Base-by-base conservation (phyloP, 2,329 filamentous ascomycete genomes). In the Xylaria sp. region DNA sequence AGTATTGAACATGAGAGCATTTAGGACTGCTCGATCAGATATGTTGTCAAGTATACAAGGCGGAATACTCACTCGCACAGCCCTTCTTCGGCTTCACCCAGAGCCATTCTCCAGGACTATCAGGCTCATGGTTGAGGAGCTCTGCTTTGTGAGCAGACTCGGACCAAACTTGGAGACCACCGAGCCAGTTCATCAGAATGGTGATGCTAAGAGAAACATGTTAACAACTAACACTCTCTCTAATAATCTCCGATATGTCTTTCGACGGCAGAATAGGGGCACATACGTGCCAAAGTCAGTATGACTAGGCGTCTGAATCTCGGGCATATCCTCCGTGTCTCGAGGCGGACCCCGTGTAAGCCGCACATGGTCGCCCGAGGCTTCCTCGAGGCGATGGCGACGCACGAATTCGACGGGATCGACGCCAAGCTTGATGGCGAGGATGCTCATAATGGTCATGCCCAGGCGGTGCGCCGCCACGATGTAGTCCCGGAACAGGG, bases 101-200 rank as follows among this genome's bases (percentile, higher is more conserved):
- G 5, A 72, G 61, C 75, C 74, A 76, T 49, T 69, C 65, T 23
- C 70, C 70, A 3, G 68, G 65, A 1, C 59, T 61, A 53, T 70
- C 67, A 44, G 70, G 69, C 52, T 71, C 64, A 13, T 65, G 62
- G 23, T 67, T 58, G 39, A 59, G 57, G 7, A 71, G 60, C 19
- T 63, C 56, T 2, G 68, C 70, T 44, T 61, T 65, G 18, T 69
- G 68, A 11, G 69, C 57, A 2, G 70, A 71, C 48, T 68, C 65
- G 2, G 69, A 71, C 65, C 69, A 73, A 19, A 76, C 71, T 57
- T 76, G 74, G 13, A 76, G 66, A 2, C 75, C 74, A 44, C 73
- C 75, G 16, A 75, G 68, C 70, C 71, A 73, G 60, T 76, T 76
- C 70, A 76, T 75, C 19, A 76, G 65, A 19, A 76, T 60, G 7